Conservation (phyloP, 1,139 yeast genomes). For the Debaryomyces subglobosus region DNA sequence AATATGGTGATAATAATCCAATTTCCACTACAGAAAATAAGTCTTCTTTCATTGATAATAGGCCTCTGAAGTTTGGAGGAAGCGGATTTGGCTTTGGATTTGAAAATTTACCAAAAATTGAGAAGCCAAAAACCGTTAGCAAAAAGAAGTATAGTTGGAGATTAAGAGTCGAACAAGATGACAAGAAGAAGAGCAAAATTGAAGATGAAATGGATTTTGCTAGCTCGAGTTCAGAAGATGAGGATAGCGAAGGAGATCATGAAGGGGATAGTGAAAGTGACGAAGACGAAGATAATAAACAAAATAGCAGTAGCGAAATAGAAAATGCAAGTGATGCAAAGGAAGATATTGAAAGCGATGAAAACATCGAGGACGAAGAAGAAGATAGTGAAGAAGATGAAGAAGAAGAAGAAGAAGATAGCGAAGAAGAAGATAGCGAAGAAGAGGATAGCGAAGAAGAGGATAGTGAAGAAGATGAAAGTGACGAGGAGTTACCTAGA, state of each 20-base stretch:
- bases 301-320: slow-evolving; percentile 20
- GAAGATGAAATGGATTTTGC: slow-evolving; percentile 45
- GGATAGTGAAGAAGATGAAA: slow-evolving; percentile 21
- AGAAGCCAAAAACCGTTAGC: slow-evolving; percentile 29
- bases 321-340: slow-evolving; percentile 8
- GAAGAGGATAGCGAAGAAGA: slow-evolving; percentile 22
- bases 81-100: slow-evolving; percentile 71
- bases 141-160: slow-evolving; percentile 53
- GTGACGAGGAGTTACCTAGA: slow-evolving; percentile 32
- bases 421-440: slow-evolving; percentile 44
- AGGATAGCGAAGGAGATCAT: slow-evolving; percentile 22
- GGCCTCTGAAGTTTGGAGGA: slow-evolving; percentile 68
- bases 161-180: slow-evolving; percentile 39
- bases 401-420: slow-evolving; percentile 30
- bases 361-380: slow-evolving; percentile 14
- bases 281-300: slow-evolving; percentile 22
- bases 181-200: slow-evolving; percentile 32
- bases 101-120: slow-evolving; percentile 53
- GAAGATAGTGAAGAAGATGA: slow-evolving; percentile 11
- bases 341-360: too few relatives aligned
- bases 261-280: slow-evolving; percentile 22
- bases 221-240: slow-evolving; percentile 24
- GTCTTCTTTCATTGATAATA: slow-evolving; percentile 69
- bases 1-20: slow-evolving; percentile 23
- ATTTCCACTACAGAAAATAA: slow-evolving; percentile 20